A percentile compares a stretch with the other conserved stretches of the same genome.
Evolutionary conservation across 2,329 filamentous ascomycete species (phyloP).

Genomic region (Botrytis elliptica): DNA sequence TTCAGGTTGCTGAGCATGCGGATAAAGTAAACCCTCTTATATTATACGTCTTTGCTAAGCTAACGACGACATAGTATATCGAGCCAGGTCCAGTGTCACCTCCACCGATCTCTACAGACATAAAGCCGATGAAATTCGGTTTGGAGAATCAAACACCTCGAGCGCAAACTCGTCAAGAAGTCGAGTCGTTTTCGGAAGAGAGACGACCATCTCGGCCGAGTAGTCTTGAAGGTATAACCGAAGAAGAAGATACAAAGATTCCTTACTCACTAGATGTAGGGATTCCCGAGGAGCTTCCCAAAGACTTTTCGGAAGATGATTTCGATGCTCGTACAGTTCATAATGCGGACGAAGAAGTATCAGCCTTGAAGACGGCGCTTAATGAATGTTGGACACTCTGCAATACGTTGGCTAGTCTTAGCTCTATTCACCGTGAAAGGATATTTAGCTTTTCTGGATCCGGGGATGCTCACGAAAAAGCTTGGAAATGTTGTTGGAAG

Average conservation of each 20-base stretch:
- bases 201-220: slow-evolving; percentile 53
- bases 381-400: slow-evolving; percentile 92
- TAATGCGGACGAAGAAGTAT: slow-evolving; percentile 59
- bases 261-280: slow-evolving; percentile 37
- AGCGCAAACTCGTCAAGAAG: slow-evolving; percentile 78
- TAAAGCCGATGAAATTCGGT: slow-evolving; percentile 65
- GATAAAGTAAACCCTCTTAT: slow-evolving; percentile 31
- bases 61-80: slow-evolving; percentile 27
- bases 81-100: slow-evolving; percentile 45
- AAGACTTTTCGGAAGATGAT: slow-evolving; percentile 48
- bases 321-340: slow-evolving; percentile 46
- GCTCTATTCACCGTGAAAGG: slow-evolving; percentile 76
- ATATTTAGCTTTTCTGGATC: slow-evolving; percentile 74
- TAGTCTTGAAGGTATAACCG: slow-evolving; percentile 70
- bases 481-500: slow-evolving; percentile 93
- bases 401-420: slow-evolving; percentile 83
- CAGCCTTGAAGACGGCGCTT: slow-evolving; percentile 70
- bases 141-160: slow-evolving; percentile 72
- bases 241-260: slow-evolving; percentile 20
- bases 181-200: slow-evolving; percentile 55
- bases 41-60: background rate
- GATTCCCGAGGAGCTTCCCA: slow-evolving; percentile 42
- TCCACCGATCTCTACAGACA: slow-evolving; percentile 73
- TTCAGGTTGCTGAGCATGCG: slow-evolving; percentile 3
- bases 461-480: slow-evolving; percentile 77